Evolutionary conservation across 2,329 filamentous ascomycete species (phyloP).

Genomic region (Arthrobotrys musiformis): DNA sequence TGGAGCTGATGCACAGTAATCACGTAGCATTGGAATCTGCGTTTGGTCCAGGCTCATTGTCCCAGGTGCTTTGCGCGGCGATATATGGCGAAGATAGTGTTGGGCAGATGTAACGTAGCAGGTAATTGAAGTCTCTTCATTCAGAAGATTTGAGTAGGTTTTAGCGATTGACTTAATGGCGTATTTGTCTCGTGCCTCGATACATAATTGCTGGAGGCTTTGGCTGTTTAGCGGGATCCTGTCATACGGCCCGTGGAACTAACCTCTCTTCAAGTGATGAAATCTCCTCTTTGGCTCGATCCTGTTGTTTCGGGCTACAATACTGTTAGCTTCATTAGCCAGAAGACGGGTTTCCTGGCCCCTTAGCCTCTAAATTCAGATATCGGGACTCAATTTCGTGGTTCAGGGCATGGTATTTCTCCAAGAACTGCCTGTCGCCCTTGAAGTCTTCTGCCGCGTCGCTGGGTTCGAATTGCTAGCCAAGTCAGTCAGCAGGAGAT

Average conservation of each 20-base stretch:
- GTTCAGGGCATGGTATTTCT: neutral
- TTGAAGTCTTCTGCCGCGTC: neutral
- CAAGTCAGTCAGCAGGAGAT: too few relatives aligned
- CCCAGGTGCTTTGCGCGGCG: neutral
- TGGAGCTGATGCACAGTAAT: conserved; percentile 2
- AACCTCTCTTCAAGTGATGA: neutral
- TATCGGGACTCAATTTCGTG: neutral
- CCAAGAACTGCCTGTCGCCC: neutral
- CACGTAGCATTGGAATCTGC: neutral
- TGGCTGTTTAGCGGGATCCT: neutral
- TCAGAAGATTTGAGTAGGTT: neutral
- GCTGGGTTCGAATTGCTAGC: neutral
- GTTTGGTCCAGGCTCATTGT: neutral
- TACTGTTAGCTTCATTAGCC: neutral
- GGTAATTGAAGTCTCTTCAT: neutral
- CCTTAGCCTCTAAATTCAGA: neutral
- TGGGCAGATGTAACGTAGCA: conserved; percentile 13
- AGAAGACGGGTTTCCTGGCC: neutral
- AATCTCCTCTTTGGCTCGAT: neutral
- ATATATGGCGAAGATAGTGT: neutral
- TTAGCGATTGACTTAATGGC: neutral
- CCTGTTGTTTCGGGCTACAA: neutral
- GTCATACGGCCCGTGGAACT: too few relatives aligned
- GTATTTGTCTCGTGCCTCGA: neutral
- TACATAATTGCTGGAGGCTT: conserved; percentile 3